Percentiles rank a stretch among this genome's conserved stretches.
phyloP scores from a whole-genome alignment of 768 basidiomycete genomes.

The Floccularia luteovirens region DNA sequence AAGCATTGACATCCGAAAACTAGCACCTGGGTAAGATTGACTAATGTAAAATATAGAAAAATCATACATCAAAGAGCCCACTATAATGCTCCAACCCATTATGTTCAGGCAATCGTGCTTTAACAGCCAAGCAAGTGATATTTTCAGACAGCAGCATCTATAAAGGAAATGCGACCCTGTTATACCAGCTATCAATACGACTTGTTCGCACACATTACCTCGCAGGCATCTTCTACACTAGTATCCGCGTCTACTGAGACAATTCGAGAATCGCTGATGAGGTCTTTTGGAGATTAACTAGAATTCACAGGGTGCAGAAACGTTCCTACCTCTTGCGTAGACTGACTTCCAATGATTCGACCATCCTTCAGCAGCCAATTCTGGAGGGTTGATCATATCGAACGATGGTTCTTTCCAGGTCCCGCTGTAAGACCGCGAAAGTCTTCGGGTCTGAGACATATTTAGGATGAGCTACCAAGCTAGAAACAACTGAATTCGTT shows the following conservation, averaged over 20 bases:
- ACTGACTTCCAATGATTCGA: conserved; percentile 48
- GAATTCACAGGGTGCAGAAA: background rate
- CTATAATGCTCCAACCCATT: conserved; percentile 23
- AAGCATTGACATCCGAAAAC: conserved; percentile 88
- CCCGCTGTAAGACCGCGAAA: conserved; percentile 28
- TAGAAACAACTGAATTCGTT: too few species aligned
- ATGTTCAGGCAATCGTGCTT: conserved; percentile 15
- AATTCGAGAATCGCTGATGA: conserved; percentile 64
- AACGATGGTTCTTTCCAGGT: conserved; percentile 21
- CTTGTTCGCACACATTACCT: conserved; percentile 34
- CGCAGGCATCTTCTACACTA: conserved; percentile 78
- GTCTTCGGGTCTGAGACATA: conserved; percentile 28
- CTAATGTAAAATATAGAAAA: too few species aligned
- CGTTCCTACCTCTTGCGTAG: conserved; percentile 45
- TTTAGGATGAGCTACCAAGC: conserved; percentile 3
- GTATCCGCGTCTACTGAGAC: conserved; percentile 62
- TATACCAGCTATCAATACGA: background rate
- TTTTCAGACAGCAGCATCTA: conserved; percentile 60
- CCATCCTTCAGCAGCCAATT: conserved; percentile 39
- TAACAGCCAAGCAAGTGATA: conserved; percentile 60
- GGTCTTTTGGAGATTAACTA: conserved; percentile 30
- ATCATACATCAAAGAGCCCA: conserved; percentile 77
- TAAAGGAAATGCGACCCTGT: background rate
- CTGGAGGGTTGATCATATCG: conserved; percentile 15
- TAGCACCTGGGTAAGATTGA: conserved; percentile 15